Evolutionary conservation across 371 early-diverging fungal species (phyloP).

Genomic region (Parasitella parasitica): DNA sequence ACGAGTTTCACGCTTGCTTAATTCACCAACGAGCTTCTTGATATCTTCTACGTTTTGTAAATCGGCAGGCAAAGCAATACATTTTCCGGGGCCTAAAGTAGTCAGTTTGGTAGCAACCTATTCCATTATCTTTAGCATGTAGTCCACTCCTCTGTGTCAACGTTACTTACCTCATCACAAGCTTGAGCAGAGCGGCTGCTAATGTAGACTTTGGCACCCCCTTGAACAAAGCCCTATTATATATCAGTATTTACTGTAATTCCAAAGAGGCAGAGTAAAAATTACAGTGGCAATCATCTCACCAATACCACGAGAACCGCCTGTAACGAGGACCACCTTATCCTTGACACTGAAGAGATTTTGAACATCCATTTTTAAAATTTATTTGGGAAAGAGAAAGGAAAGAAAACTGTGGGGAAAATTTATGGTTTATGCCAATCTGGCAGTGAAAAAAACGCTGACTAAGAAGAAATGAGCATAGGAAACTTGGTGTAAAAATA

Average conservation of each 20-base stretch:
- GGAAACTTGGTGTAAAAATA: not conserved
- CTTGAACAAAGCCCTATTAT: slow-evolving; percentile 65
- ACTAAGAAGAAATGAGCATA: not conserved
- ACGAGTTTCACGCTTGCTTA: slow-evolving; percentile 64
- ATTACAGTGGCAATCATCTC: slow-evolving; percentile 67
- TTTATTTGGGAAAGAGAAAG: not conserved
- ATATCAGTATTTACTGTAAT: not conserved
- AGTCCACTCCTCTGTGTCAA: not conserved
- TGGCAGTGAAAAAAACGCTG: slow-evolving; percentile 2
- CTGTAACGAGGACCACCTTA: slow-evolving; percentile 91
- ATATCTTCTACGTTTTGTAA: slow-evolving; percentile 66
- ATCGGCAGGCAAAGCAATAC: slow-evolving; percentile 78
- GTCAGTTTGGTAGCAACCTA: slow-evolving; percentile 59
- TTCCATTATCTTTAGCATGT: not conserved
- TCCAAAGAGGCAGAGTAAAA: not conserved
- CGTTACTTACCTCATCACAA: slow-evolving; percentile 53
- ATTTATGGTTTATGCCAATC: not conserved
- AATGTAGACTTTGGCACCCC: slow-evolving; percentile 79
- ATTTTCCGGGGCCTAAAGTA: slow-evolving; percentile 66
- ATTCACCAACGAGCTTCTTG: slow-evolving; percentile 56
- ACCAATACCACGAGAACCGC: slow-evolving; percentile 82
- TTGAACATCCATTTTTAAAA: slow-evolving; percentile 49
- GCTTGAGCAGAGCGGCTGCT: slow-evolving; percentile 63
- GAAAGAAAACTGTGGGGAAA: slow-evolving; percentile 8
- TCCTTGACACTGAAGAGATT: slow-evolving; percentile 77